Evolutionary conservation across 306 rosid species (phyloP), one percentile per base, ranked within the genome.

Genomic region (Dryas alaskensis): DNA sequence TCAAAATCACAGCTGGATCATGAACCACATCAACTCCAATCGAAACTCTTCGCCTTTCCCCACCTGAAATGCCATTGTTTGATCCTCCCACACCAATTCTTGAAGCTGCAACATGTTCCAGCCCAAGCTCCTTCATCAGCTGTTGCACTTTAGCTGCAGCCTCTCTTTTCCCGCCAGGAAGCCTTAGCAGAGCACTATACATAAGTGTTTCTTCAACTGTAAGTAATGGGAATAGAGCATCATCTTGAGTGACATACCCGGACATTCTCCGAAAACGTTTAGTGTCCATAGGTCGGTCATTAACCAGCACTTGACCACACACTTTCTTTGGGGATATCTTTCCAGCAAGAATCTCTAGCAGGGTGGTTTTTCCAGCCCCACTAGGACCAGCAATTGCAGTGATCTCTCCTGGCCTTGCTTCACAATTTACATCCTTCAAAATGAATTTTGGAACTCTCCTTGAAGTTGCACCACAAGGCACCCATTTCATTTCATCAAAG

Each of bases 331-430:
- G 70, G 16, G 87, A 70, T 60, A 86, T 80, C 79, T 87, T 89
- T 60, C 97, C 98, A 0, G 94, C 93, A 54, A 93, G 90, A 84
- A 86, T 86, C 75, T 93, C 97, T 22, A 93, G 91, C 87, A 93
- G 86, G 0, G 98, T 93, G 62, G 96, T 89, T 88, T 93, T 93
- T 37, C 98, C 98, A 55, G 98, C 98, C 45, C 98, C 98, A 83
- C 98, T 93, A n/a, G 97, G 98, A 58, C 98, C 98, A 2, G 90
- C 98, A 70, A 93, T 93, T 3, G 97, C 96, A 9, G 99, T 94
- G 8, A 94, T 50, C 75, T 89, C 92, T 46, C 87, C 89, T 43
- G 92, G 89, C 83, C 85, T 88, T 63, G 96, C 97, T 64, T 89
- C 96, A 60, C 97, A 94, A 46, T 68, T 89, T 5, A 94, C 90